phyloP scores from a whole-genome alignment of 1,284 basidiomycete genomes.

The Lignosus rhinocerotis region DNA sequence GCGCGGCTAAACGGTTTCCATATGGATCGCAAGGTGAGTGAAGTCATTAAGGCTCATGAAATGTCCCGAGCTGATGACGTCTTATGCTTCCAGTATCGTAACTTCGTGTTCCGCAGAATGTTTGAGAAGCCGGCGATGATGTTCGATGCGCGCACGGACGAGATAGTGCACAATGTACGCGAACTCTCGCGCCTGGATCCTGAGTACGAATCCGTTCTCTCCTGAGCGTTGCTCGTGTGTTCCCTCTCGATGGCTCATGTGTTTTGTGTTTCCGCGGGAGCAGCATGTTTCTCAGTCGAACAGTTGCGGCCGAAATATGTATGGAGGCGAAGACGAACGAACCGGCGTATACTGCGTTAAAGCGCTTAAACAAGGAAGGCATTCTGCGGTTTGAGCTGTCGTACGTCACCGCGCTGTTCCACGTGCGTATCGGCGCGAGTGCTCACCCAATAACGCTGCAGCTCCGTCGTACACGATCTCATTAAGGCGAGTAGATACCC shows the following conservation, averaged over 20 bases:
- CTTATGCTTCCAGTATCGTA: constrained; percentile 56
- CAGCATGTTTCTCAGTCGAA: constrained; percentile 78
- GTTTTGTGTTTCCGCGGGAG: constrained; percentile 2
- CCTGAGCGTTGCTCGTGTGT: constrained; percentile 2
- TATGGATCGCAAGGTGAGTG: constrained; percentile 68
- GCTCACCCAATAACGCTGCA: constrained; percentile 27
- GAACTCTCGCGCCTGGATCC: constrained; percentile 67
- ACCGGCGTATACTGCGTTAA: constrained; percentile 64
- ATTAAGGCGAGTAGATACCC: constrained; percentile 48
- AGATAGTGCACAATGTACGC: constrained; percentile 65
- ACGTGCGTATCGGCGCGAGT: constrained; percentile 4
- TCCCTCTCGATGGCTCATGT: constrained; percentile 18
- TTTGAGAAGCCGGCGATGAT: constrained; percentile 61
- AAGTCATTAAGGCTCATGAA: constrained; percentile 6
- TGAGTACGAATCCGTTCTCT: constrained; percentile 44
- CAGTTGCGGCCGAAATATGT: constrained; percentile 75
- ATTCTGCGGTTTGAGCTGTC: constrained; percentile 56
- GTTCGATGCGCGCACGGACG: constrained; percentile 53
- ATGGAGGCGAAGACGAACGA: constrained; percentile 75
- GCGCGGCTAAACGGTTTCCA: constrained; percentile 70
- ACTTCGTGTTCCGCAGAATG: constrained; percentile 81
- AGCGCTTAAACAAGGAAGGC: constrained; percentile 59
- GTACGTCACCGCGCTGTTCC: constrained; percentile 38
- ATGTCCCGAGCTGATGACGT: constrained; percentile 7
- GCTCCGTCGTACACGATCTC: constrained; percentile 57